A percentile compares a stretch with the other conserved stretches of the same genome.
These are phyloP conservation scores for Yamadazyma triangularis DNA, from an alignment of 1,139 yeast genomes.

Conservation along the genomic window DNA sequence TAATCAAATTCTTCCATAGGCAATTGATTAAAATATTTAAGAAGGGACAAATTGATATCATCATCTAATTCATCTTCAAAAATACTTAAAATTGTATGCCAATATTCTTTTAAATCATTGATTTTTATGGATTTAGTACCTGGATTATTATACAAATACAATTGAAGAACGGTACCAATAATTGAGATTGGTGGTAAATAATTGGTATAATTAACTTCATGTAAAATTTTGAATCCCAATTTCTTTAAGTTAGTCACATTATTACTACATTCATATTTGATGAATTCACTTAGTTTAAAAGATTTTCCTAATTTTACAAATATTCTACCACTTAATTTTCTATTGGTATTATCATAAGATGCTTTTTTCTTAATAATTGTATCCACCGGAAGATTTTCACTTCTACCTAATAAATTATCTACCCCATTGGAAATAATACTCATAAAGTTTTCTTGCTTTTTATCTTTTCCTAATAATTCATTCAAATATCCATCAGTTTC, in stretches of 20 bases:
- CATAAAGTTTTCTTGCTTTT: constrained; percentile 43
- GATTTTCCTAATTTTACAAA: constrained; percentile 34
- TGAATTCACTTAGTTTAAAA: constrained; percentile 20
- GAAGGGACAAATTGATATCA: constrained; percentile 10
- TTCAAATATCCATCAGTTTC: constrained; percentile 61
- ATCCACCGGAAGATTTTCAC: constrained; percentile 11
- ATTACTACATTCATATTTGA: neutral
- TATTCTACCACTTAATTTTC: constrained; percentile 32
- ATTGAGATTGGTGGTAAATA: constrained; percentile 37
- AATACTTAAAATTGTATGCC: constrained; percentile 5
- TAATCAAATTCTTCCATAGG: constrained; percentile 15
- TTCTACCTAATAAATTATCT: constrained; percentile 17
- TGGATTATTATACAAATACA: constrained; percentile 20
- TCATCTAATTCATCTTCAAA: constrained; percentile 7
- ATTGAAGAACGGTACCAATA: constrained; percentile 36
- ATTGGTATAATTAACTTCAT: constrained; percentile 33
- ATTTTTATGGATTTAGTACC: constrained; percentile 16
- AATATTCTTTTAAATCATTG: constrained; percentile 25
- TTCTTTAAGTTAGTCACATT: constrained; percentile 30
- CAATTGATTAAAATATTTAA: constrained; percentile 11
- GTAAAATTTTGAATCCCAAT: constrained; percentile 39
- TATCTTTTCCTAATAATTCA: constrained; percentile 58
- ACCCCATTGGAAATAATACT: constrained; percentile 35
- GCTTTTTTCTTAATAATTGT: constrained; percentile 9
- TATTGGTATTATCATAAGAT: constrained; percentile 7